Evolutionary conservation across 2,329 filamentous ascomycete genomes (phyloP).

Genomic region (Diaporthe sp.): DNA sequence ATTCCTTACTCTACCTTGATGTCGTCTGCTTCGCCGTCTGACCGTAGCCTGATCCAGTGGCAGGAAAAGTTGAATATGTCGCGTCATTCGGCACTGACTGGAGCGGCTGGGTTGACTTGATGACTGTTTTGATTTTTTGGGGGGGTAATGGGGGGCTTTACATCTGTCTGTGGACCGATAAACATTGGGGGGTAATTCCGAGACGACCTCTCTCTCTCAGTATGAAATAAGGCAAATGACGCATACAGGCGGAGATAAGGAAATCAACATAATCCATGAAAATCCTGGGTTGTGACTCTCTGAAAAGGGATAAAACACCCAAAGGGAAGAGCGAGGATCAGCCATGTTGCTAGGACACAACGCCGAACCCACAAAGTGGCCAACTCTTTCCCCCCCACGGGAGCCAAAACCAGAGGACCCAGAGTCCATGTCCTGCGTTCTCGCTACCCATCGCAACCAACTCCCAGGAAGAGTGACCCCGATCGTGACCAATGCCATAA

Average conservation of each 20-base stretch:
- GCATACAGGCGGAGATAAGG: conserved; percentile 42
- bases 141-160: conserved; percentile 39
- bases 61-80: background rate
- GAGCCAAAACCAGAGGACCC: conserved; percentile 50
- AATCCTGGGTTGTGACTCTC: conserved; percentile 40
- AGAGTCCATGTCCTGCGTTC: conserved; percentile 56
- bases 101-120: conserved; percentile 31
- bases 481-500: conserved; percentile 48
- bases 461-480: conserved; percentile 54
- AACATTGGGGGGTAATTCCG: conserved; percentile 43
- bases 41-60: background rate
- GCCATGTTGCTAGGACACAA: conserved; percentile 36
- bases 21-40: conserved; percentile 7
- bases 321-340: conserved; percentile 31
- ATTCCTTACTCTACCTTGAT: background rate
- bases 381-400: conserved; percentile 44
- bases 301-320: conserved; percentile 27
- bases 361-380: conserved; percentile 31
- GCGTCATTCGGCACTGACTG: conserved; percentile 24
- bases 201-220: conserved; percentile 40
- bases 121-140: conserved; percentile 43
- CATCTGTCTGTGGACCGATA: conserved; percentile 42
- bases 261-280: conserved; percentile 43
- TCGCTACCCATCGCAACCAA: conserved; percentile 55
- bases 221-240: conserved; percentile 43